phyloP scores from a whole-genome alignment of 2,329 filamentous ascomycete species.

The Bipolaris zeicola region DNA sequence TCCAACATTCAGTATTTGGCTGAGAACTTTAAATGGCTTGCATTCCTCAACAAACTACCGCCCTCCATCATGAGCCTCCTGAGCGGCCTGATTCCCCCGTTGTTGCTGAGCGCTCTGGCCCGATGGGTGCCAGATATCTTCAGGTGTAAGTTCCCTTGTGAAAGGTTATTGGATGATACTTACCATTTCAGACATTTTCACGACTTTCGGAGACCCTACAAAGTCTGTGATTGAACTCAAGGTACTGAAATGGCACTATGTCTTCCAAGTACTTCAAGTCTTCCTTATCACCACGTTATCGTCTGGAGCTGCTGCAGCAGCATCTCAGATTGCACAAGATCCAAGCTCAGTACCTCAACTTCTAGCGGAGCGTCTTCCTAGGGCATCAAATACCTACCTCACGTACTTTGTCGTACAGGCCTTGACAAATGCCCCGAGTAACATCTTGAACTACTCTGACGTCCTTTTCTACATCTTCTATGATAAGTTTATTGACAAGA shows the following conservation, averaged over 20 bases:
- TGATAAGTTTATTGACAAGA: slow-evolving; percentile 75
- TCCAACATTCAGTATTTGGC: slow-evolving; percentile 79
- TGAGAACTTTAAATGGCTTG: slow-evolving; percentile 68
- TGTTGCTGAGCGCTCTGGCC: slow-evolving; percentile 83
- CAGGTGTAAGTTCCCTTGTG: slow-evolving; percentile 61
- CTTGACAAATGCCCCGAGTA: slow-evolving; percentile 74
- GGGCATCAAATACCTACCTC: slow-evolving; percentile 91
- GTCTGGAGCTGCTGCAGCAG: slow-evolving; percentile 76
- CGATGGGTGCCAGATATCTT: slow-evolving; percentile 83
- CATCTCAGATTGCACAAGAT: slow-evolving; percentile 65
- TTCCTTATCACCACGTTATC: slow-evolving; percentile 86
- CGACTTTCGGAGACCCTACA: slow-evolving; percentile 78
- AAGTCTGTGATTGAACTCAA: slow-evolving; percentile 81
- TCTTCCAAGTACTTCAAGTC: slow-evolving; percentile 87
- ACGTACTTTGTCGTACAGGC: slow-evolving; percentile 95
- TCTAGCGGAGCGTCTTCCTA: slow-evolving; percentile 76
- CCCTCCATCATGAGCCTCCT: slow-evolving; percentile 76
- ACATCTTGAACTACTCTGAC: slow-evolving; percentile 75
- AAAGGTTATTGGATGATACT: slow-evolving; percentile 1
- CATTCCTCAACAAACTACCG: slow-evolving; percentile 76
- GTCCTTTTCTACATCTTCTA: slow-evolving; percentile 75
- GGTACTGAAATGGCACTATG: slow-evolving; percentile 90
- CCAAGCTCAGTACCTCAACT: slow-evolving; percentile 67
- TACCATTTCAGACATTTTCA: slow-evolving; percentile 69
- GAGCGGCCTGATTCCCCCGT: slow-evolving; percentile 79